phyloP scores from a whole-genome alignment of 2,329 filamentous ascomycete species.

The Aspergillus fructus region DNA sequence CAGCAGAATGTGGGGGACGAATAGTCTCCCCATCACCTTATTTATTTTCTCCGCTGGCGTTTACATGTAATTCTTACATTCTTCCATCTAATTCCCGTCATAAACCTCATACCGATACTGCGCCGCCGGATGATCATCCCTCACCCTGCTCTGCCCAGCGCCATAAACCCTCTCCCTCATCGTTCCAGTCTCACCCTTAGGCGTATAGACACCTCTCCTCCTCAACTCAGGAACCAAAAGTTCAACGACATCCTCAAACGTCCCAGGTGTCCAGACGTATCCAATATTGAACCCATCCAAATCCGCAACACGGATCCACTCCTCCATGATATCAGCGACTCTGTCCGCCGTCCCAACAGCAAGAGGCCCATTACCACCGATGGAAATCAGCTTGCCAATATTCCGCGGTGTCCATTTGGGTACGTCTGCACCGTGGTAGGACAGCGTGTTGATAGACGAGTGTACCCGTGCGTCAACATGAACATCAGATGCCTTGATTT shows the following conservation, averaged over 20 bases:
- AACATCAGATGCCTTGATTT: constrained; percentile 49
- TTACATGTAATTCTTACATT: too few relatives aligned
- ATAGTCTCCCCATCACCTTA: too few relatives aligned
- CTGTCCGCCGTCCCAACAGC: constrained; percentile 46
- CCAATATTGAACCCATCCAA: constrained; percentile 46
- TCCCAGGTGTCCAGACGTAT: constrained; percentile 53
- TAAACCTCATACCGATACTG: constrained; percentile 64
- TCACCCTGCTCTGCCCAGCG: constrained; percentile 55
- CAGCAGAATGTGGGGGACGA: too few relatives aligned
- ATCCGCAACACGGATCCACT: constrained; percentile 46
- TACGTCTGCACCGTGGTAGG: constrained; percentile 47
- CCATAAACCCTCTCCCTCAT: constrained; percentile 64
- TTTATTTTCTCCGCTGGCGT: too few relatives aligned
- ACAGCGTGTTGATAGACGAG: background rate
- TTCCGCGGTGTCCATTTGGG: constrained; percentile 47
- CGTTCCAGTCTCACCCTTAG: constrained; percentile 39
- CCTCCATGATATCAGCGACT: constrained; percentile 50
- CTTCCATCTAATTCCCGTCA: background rate
- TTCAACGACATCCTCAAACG: constrained; percentile 54
- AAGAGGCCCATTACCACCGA: constrained; percentile 52
- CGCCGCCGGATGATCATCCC: constrained; percentile 59
- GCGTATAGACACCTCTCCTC: constrained; percentile 40
- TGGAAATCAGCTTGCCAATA: constrained; percentile 47
- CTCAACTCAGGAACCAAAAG: constrained; percentile 50
- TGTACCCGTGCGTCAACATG: background rate